Percentiles rank a stretch among this genome's conserved stretches.
Evolutionary conservation across 192 early-diverging fungal species (phyloP).

Genomic region (Mortierella antarctica): DNA sequence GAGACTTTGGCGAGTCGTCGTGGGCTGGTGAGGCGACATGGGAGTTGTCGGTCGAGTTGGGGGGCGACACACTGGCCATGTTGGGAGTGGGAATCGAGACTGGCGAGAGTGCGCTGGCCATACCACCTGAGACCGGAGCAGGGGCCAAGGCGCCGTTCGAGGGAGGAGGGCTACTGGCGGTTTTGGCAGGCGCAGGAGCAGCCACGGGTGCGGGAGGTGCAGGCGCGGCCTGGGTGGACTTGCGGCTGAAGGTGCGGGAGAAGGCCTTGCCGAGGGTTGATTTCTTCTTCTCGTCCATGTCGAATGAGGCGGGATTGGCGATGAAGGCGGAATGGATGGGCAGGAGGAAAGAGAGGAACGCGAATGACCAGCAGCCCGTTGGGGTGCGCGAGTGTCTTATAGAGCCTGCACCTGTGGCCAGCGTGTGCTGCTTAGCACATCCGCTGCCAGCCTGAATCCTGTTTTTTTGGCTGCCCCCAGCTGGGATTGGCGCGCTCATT

Average conservation of each 20-base stretch:
- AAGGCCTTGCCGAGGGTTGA: slow-evolving; percentile 47
- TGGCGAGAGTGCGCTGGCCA: slow-evolving; percentile 20
- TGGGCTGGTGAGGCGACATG: slow-evolving; percentile 14
- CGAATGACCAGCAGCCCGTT: too few species aligned
- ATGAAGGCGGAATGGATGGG: not conserved
- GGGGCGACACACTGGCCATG: slow-evolving; percentile 14
- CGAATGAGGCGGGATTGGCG: not conserved
- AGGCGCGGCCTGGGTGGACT: not conserved
- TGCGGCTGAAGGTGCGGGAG: slow-evolving; percentile 48
- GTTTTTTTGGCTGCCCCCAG: too few species aligned
- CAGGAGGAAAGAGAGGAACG: not conserved
- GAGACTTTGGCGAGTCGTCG: slow-evolving; percentile 33
- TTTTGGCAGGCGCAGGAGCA: not conserved
- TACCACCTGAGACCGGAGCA: not conserved
- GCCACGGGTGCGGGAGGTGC: not conserved
- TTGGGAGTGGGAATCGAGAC: slow-evolving; percentile 25
- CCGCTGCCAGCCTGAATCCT: too few species aligned
- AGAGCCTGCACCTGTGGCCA: not conserved
- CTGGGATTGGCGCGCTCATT: too few species aligned
- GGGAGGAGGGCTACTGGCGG: not conserved
- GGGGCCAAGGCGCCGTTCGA: not conserved
- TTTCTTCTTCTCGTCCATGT: slow-evolving; percentile 52
- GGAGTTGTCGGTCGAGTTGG: slow-evolving; percentile 22
- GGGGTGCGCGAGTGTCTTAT: not conserved
- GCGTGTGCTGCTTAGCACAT: not conserved